phyloP scores from a whole-genome alignment of 495 filamentous ascomycete species.

The Chaetomium cochliodes region DNA sequence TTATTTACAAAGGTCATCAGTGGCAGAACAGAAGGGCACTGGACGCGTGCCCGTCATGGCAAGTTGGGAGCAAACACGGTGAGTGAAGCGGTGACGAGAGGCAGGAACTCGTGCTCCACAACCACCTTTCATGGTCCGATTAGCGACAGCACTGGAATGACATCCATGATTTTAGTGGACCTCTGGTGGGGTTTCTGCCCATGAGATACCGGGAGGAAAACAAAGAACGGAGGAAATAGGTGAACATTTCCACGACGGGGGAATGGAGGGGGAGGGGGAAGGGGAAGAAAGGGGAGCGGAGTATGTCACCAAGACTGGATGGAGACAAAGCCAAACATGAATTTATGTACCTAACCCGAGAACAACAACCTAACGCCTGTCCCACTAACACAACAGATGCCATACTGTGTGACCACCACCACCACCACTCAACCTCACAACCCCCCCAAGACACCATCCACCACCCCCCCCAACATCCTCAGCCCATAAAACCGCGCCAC shows the following conservation, averaged over 20 bases:
- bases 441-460: slow-evolving; percentile 55
- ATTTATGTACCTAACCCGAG: too few species aligned
- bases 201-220: too few species aligned
- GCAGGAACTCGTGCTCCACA: background rate
- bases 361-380: background rate
- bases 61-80: background rate
- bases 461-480: slow-evolving; percentile 73
- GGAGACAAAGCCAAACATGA: too few species aligned
- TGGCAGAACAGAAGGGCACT: background rate
- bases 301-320: too few species aligned
- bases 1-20: background rate
- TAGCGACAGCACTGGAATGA: background rate
- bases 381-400: background rate
- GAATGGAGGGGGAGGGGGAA: too few species aligned
- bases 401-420: background rate
- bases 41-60: background rate
- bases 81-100: background rate
- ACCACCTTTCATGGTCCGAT: background rate
- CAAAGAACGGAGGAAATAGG: too few species aligned
- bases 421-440: slow-evolving; percentile 30
- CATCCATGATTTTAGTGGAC: too few species aligned
- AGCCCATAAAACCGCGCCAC: slow-evolving; percentile 78
- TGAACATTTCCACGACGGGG: too few species aligned
- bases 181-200: too few species aligned
- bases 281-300: too few species aligned